Evolutionary conservation across 352 stramenopile species (phyloP), one percentile per base, ranked within the genome.

Genomic region (Plasmopara muralis): DNA sequence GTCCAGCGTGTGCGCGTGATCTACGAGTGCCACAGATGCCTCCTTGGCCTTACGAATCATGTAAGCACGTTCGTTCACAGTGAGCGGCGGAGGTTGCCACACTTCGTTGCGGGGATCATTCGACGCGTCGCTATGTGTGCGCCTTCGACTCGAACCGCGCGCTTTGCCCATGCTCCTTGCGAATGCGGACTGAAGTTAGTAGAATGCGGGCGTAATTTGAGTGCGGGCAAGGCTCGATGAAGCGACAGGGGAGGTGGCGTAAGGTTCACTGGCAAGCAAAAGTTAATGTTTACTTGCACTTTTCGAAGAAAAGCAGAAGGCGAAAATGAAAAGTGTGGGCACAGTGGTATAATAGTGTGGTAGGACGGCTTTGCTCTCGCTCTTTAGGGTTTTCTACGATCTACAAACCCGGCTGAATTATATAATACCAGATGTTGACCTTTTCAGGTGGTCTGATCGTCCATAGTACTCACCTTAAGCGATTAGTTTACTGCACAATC

Each of bases 1-100:
- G 38, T 86, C 72, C 30, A 87, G 74, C 33, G 76, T 87, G 54
- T 87, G 74, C 42, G 76, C 78, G 46, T 87, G 74, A 47, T 87
- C 74, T 8, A 89, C 74, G 4, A 89, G 60, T 43, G 76, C 72
- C 35, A 79, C 62, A 16, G 73, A 79, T 59, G 78, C 82, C 55
- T 87, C 78, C 53, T 83, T 80, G 30, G 78, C 78, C 47, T 78
- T 78, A 46, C 74, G 67, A 39, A 80, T 76, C 60, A 89, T 74
- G 50, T 86, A 89, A 12, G 74, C 67, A 30, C 62, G 55, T 47
- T 85, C 74, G 34, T 53, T 66, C 16, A 53, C 42, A 12, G 69
- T 68, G 25, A 85, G 65, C 34, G 58, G 56, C 48, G 70, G 64
- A 43, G 57, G 16, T 2, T 53, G 55, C 55, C 43, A 57, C 7